Evolutionary conservation across 345 rosid genomes (phyloP), one percentile per base, ranked within the genome.

Genomic region (Salix udensis): DNA sequence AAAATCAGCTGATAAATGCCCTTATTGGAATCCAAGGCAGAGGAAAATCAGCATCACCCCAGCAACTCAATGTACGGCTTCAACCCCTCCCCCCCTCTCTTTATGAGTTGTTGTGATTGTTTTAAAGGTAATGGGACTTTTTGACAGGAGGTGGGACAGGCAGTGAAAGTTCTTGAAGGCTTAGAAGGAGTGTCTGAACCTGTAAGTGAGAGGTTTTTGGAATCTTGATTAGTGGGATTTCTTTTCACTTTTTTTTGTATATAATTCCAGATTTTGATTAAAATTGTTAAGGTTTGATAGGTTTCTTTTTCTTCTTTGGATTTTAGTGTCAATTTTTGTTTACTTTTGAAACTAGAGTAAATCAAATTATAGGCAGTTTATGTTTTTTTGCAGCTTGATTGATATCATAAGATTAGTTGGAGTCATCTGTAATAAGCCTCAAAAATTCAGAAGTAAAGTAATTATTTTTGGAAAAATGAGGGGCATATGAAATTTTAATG

Each of bases 21-120:
- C 91, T 96, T 19, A 86, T 91, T 11, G 97, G 99, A 14, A 91
- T 96, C 76, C 99, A 96, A 87, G 99, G 98, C 80, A 87, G 98
- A 42, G 98, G 98, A 70, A 87, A 88, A 78, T 91, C 96, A 0
- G 99, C 96, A 44, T 81, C 97, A 74, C 85, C 94, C 58, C 86
- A 9, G 78, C 97, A 96, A 78, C 97, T 93, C 75, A 85, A 82
- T 79, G 97, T 94, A 82, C 39, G 66, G 21, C 40, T 64, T 39
- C 12, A 23, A 15, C 26, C 8, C 12, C n/a, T 31, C 46, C 44
- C 31, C 24, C 28, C 78, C 71, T 55, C 50, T 76, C 52, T 18
- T 24, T 12, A 14, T 70, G 62, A 19, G 65, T 21, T 40, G 26
- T 11, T 74, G 24, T 2, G 11, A 3, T 40, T 36, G 26, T 62